These are phyloP conservation scores for Hyaloscypha bicolor DNA, from an alignment of 495 filamentous ascomycete genomes.

Conservation along the genomic window DNA sequence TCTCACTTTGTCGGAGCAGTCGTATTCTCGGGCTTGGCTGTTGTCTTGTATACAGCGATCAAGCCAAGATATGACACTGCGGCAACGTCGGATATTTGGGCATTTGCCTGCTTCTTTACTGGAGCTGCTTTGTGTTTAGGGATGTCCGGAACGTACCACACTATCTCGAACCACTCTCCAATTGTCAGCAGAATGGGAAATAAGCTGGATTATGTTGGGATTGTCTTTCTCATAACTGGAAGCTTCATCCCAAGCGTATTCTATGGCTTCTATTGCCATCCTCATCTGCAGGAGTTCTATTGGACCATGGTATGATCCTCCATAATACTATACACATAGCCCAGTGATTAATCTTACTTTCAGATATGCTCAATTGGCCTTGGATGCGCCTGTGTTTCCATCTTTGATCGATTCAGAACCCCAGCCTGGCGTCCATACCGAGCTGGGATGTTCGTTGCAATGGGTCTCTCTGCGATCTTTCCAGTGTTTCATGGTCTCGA, in stretches of 20 bases:
- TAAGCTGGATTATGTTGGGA: slow-evolving; percentile 87
- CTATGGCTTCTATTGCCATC: slow-evolving; percentile 79
- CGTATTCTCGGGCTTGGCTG: slow-evolving; percentile 43
- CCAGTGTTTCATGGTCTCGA: slow-evolving; percentile 71
- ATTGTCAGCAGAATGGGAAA: slow-evolving; percentile 61
- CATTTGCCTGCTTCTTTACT: slow-evolving; percentile 77
- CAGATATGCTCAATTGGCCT: slow-evolving; percentile 78
- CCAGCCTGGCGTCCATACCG: slow-evolving; percentile 82
- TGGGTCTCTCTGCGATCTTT: slow-evolving; percentile 82
- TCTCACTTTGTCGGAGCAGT: slow-evolving; percentile 75
- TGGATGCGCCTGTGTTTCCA: slow-evolving; percentile 72
- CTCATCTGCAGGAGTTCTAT: slow-evolving; percentile 64
- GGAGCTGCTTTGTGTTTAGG: slow-evolving; percentile 77
- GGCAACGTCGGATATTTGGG: slow-evolving; percentile 63
- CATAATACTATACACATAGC: background rate
- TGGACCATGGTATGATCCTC: slow-evolving; percentile 64
- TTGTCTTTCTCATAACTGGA: slow-evolving; percentile 85
- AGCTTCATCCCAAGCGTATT: slow-evolving; percentile 85
- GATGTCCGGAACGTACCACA: slow-evolving; percentile 82
- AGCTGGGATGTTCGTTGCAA: slow-evolving; percentile 86
- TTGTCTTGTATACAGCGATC: slow-evolving; percentile 50
- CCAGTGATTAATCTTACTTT: background rate
- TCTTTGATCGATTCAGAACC: slow-evolving; percentile 79
- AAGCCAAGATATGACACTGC: slow-evolving; percentile 70
- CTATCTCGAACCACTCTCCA: slow-evolving; percentile 68